A percentile compares a stretch with the other conserved stretches of the same genome.
Conservation (phyloP, 2,329 filamentous ascomycete genomes). For the Fusarium concolor region DNA sequence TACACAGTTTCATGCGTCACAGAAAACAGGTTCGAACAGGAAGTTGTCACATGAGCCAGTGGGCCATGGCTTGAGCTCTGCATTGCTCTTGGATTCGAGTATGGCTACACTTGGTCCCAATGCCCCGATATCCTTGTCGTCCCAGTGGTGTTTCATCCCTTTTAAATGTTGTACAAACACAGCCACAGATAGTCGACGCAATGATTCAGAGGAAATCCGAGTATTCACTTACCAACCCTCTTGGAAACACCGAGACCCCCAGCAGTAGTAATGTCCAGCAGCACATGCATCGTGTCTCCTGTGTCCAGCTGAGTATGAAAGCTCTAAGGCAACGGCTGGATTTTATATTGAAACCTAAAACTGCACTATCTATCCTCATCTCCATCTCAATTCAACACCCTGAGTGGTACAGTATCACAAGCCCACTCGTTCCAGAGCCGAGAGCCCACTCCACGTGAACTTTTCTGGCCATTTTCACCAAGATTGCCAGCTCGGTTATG, state of each 20-base stretch:
- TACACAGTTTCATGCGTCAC: conserved; percentile 5
- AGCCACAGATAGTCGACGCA: neutral
- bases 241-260: neutral
- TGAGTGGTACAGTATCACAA: conserved; percentile 12
- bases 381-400: neutral
- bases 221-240: neutral
- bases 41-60: too few relatives aligned
- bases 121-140: neutral
- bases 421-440: conserved; percentile 7
- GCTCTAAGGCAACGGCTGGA: neutral
- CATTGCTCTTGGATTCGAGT: neutral
- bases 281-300: neutral
- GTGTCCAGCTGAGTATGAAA: neutral
- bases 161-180: neutral
- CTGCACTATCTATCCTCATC: neutral
- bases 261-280: neutral
- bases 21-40: neutral
- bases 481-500: neutral
- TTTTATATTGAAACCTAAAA: neutral
- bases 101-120: conserved; percentile 2
- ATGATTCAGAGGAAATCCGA: neutral
- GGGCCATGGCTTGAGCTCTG: conserved; percentile 13
- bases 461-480: neutral
- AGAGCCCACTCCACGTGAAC: neutral
- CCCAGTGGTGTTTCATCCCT: conserved; percentile 18